These are phyloP conservation scores for Aspergillus nanangensis DNA, from an alignment of 495 filamentous ascomycete genomes.

Conservation along the genomic window DNA sequence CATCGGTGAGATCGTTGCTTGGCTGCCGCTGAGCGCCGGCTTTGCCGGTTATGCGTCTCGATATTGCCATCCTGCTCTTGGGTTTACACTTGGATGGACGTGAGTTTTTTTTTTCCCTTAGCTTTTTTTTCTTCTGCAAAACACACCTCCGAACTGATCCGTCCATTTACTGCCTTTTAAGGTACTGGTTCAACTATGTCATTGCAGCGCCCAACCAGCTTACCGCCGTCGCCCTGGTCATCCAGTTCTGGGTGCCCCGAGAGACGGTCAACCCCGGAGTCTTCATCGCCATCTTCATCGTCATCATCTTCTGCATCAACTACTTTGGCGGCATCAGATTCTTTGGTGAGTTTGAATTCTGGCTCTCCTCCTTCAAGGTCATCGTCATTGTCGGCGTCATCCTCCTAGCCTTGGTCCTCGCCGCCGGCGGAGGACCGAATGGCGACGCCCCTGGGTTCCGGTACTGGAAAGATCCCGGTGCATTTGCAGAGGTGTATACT, in stretches of 20 bases:
- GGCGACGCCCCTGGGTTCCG: slow-evolving; percentile 68
- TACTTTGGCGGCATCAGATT: slow-evolving; percentile 59
- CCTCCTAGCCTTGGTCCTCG: slow-evolving; percentile 61
- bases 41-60: not conserved
- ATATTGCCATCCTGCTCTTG: slow-evolving; percentile 51
- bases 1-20: not conserved
- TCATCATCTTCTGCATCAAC: slow-evolving; percentile 49
- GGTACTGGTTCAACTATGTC: slow-evolving; percentile 61
- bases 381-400: slow-evolving; percentile 65
- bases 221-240: slow-evolving; percentile 71
- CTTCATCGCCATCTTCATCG: slow-evolving; percentile 52
- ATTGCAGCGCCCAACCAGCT: slow-evolving; percentile 80
- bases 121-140: no score
- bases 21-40: not conserved
- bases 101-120: slow-evolving; percentile 15
- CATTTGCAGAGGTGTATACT: slow-evolving; percentile 40
- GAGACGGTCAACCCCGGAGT: slow-evolving; percentile 43
- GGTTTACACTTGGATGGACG: slow-evolving; percentile 63
- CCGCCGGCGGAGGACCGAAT: slow-evolving; percentile 70
- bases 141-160: not conserved
- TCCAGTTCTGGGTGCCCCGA: slow-evolving; percentile 62
- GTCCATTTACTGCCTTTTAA: slow-evolving; percentile 7
- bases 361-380: slow-evolving; percentile 73
- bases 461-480: slow-evolving; percentile 73
- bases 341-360: slow-evolving; percentile 82